These are phyloP conservation scores for Leccinum obscurum DNA, from an alignment of 768 basidiomycete species.

Conservation along the genomic window DNA sequence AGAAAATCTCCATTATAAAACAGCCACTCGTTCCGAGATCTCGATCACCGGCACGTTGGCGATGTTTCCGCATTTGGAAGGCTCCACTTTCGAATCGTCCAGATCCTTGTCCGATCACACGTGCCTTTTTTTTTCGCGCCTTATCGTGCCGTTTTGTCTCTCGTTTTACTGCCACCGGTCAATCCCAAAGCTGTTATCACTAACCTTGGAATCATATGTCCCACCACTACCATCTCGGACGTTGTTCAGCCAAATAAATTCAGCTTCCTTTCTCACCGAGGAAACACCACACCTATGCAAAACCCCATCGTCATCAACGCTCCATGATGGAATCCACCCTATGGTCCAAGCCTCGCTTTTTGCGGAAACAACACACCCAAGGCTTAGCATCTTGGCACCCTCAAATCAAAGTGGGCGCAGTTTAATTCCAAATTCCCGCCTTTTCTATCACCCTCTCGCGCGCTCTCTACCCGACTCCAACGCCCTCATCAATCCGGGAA, in stretches of 20 bases:
- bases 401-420: neutral
- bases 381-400: neutral
- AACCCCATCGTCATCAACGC: neutral
- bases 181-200: neutral
- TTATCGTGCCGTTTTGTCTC: slow-evolving; percentile 12
- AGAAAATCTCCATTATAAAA: slow-evolving; percentile 4
- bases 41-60: slow-evolving; percentile 19
- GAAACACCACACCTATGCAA: neutral
- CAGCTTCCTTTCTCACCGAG: neutral
- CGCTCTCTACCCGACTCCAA: slow-evolving; percentile 4
- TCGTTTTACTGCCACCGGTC: neutral
- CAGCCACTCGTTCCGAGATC: slow-evolving; percentile 17
- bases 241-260: neutral
- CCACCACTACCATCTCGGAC: neutral
- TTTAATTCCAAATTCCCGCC: neutral
- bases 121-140: slow-evolving; percentile 16
- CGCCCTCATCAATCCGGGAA: neutral
- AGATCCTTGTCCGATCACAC: slow-evolving; percentile 24
- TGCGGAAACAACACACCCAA: neutral
- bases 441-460: slow-evolving; percentile 1
- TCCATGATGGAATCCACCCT: neutral
- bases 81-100: slow-evolving; percentile 22
- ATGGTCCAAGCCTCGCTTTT: neutral
- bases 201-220: neutral
- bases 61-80: slow-evolving; percentile 5